phyloP scores from a whole-genome alignment of 495 filamentous ascomycete genomes.

The Neurospora sp. region DNA sequence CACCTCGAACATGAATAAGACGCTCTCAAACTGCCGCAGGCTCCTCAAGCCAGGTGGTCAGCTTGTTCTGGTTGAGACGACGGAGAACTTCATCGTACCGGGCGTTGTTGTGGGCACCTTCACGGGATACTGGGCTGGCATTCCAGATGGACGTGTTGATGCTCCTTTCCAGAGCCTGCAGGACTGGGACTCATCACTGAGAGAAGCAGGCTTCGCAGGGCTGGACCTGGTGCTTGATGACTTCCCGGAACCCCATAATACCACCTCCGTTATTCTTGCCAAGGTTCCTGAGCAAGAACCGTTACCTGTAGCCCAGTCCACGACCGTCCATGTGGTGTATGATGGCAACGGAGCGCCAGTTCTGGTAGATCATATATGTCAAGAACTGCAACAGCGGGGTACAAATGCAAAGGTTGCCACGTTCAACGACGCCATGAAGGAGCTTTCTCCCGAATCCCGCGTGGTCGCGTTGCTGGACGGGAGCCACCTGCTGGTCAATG shows the following conservation, averaged over 20 bases:
- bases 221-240: slow-evolving; percentile 25
- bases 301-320: no score
- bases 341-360: not conserved
- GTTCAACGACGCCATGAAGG: no score
- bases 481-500: not conserved
- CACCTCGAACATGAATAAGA: slow-evolving; percentile 24
- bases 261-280: slow-evolving; percentile 4
- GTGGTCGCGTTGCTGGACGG: not conserved
- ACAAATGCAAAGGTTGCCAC: no score
- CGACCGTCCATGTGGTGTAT: no score
- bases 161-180: slow-evolving; percentile 10
- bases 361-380: not conserved
- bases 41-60: slow-evolving; percentile 31
- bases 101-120: slow-evolving; percentile 30
- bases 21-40: slow-evolving; percentile 21
- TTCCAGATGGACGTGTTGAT: slow-evolving; percentile 33
- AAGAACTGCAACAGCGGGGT: not conserved
- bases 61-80: slow-evolving; percentile 29
- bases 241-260: slow-evolving; percentile 6
- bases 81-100: slow-evolving; percentile 15
- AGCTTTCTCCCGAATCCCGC: no score
- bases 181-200: slow-evolving; percentile 32
- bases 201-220: slow-evolving; percentile 33
- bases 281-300: not conserved
- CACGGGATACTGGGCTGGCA: slow-evolving; percentile 8